Conservation (phyloP, 768 basidiomycete species). For the Fistulinella prunicolor region DNA sequence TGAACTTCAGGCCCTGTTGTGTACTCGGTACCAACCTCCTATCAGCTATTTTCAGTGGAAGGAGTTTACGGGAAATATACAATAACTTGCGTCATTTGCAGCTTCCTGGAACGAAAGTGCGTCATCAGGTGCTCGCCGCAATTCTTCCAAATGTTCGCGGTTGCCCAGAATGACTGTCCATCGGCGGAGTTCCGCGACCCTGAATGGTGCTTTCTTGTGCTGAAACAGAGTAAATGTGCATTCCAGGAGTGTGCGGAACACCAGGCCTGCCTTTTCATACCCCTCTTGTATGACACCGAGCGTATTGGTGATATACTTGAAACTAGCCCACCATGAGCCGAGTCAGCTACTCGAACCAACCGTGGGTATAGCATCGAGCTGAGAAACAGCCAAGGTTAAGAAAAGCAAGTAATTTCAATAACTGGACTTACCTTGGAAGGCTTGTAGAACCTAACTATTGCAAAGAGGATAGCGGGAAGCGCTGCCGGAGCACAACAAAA, state of each 20-base stretch:
- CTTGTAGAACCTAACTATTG: no score
- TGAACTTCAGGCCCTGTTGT: slow-evolving; percentile 35
- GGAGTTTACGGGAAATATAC: no score
- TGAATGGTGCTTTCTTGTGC: slow-evolving; percentile 32
- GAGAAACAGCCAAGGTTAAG: background rate
- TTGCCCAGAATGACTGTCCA: no score
- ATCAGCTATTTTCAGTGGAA: no score
- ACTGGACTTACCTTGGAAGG: background rate
- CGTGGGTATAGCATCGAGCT: slow-evolving; percentile 32
- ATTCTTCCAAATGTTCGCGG: no score
- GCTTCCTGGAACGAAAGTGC: slow-evolving; percentile 34
- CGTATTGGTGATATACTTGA: slow-evolving; percentile 14
- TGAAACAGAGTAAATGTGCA: slow-evolving; percentile 2
- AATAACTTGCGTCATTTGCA: slow-evolving; percentile 28
- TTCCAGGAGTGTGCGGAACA: no score
- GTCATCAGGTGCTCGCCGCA: slow-evolving; percentile 38
- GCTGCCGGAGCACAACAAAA: no score
- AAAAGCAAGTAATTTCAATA: background rate
- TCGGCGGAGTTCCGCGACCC: slow-evolving; percentile 20
- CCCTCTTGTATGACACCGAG: slow-evolving; percentile 26
- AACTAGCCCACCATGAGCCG: slow-evolving; percentile 25
- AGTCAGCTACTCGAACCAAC: slow-evolving; percentile 25
- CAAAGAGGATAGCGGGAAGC: no score
- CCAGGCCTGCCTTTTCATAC: no score
- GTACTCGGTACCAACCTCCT: slow-evolving; percentile 39